These are phyloP conservation scores for Gigaspora rosea DNA, from an alignment of 192 early-diverging fungal genomes.

Conservation along the genomic window DNA sequence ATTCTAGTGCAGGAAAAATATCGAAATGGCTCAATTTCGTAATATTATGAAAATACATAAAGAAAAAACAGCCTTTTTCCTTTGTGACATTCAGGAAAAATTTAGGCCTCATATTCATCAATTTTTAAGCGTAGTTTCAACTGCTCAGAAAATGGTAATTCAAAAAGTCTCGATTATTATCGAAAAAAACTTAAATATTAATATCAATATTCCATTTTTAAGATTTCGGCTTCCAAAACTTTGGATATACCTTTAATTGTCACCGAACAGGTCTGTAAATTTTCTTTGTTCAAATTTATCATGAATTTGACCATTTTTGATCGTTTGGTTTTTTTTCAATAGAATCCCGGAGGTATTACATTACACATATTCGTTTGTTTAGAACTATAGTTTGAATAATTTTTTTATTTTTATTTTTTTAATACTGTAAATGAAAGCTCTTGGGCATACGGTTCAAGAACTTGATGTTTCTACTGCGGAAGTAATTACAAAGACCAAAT, in stretches of 20 bases:
- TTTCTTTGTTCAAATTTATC: not conserved
- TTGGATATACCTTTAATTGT: conserved; percentile 85
- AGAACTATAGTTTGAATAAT: not conserved
- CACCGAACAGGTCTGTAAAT: conserved; percentile 74
- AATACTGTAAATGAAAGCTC: conserved; percentile 43
- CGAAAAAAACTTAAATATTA: not conserved
- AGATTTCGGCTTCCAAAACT: conserved; percentile 72
- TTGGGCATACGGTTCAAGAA: conserved; percentile 78
- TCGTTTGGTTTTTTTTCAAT: not conserved
- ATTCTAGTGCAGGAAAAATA: not conserved
- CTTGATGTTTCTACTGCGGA: conserved; percentile 70
- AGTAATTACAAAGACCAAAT: conserved; percentile 77
- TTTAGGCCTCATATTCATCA: conserved; percentile 79
- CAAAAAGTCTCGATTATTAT: not conserved
- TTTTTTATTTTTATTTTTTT: not conserved
- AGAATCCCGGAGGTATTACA: conserved; percentile 62
- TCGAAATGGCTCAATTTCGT: conserved; percentile 35
- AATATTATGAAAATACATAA: conserved; percentile 56
- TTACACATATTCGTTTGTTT: no score
- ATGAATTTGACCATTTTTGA: not conserved
- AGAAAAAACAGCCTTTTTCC: conserved; percentile 77
- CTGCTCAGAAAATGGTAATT: conserved; percentile 84
- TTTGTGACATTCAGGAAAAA: conserved; percentile 93
- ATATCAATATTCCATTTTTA: not conserved
- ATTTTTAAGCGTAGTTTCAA: conserved; percentile 77